Conservation (phyloP, 768 basidiomycete species). For the Hygrophoropsis aurantiaca region DNA sequence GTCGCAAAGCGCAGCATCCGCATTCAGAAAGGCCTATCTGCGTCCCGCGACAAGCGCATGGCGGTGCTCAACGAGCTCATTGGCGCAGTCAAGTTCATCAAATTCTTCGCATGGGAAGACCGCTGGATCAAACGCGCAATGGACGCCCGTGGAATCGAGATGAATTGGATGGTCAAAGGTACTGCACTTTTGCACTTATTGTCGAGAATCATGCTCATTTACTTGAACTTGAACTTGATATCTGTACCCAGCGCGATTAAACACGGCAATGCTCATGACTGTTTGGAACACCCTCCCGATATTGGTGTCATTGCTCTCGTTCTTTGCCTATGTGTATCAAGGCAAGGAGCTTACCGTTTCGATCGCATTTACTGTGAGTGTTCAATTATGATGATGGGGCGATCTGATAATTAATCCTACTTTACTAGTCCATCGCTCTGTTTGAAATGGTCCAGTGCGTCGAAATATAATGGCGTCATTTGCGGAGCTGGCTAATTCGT, state of each 20-base stretch:
- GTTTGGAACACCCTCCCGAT: constrained; percentile 80
- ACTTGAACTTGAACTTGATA: not conserved
- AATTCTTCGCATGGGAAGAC: constrained; percentile 82
- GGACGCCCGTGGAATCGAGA: constrained; percentile 43
- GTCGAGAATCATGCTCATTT: too few relatives aligned
- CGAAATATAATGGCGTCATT: too few relatives aligned
- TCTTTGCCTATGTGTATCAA: constrained; percentile 69
- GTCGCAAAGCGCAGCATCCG: constrained; percentile 59
- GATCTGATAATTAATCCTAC: not conserved
- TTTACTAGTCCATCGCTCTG: constrained; percentile 66
- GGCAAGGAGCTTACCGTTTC: constrained; percentile 76
- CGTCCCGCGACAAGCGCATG: constrained; percentile 76
- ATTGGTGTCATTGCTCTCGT: constrained; percentile 76
- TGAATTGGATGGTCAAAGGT: constrained; percentile 3
- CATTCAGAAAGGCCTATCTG: constrained; percentile 58
- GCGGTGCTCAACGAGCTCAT: constrained; percentile 77
- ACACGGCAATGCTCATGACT: constrained; percentile 66
- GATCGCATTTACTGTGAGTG: constrained; percentile 77
- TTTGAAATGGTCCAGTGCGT: constrained; percentile 79
- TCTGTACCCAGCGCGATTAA: constrained; percentile 54
- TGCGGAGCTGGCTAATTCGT: not conserved
- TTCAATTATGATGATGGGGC: not conserved
- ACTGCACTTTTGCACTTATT: not conserved
- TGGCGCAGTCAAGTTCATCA: constrained; percentile 74
- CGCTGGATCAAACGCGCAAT: constrained; percentile 69